Percentiles rank a stretch among this genome's conserved stretches.
phyloP scores from a whole-genome alignment of 2,329 filamentous ascomycete species.

The Chrysoporthe deuterocubensis region DNA sequence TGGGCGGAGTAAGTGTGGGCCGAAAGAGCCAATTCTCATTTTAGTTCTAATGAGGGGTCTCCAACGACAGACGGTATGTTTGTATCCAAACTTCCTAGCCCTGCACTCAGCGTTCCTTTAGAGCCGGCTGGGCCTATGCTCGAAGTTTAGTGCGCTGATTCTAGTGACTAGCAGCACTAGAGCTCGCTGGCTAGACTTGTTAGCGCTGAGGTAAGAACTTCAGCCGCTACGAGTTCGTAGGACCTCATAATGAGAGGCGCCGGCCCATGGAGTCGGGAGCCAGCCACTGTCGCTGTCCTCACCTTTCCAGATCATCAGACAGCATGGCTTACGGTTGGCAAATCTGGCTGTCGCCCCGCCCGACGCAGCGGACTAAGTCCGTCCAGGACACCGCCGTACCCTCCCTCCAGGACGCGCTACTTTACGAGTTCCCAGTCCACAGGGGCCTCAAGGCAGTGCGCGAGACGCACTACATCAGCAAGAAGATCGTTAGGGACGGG shows the following conservation, averaged over 20 bases:
- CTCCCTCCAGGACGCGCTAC: conserved; percentile 1
- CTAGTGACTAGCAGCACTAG: too few relatives aligned
- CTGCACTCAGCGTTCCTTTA: too few relatives aligned
- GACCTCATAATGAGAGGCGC: background rate
- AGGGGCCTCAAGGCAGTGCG: conserved; percentile 1
- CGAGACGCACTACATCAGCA: conserved; percentile 21
- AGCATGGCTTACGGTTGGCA: conserved; percentile 15
- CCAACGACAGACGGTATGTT: too few relatives aligned
- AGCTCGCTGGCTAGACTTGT: too few relatives aligned
- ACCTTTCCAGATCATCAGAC: background rate
- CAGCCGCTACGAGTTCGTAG: background rate
- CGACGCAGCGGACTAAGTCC: conserved; percentile 16
- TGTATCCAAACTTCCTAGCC: too few relatives aligned
- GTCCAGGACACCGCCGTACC: conserved; percentile 8
- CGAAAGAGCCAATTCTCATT: too few relatives aligned
- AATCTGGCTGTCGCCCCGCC: conserved; percentile 25
- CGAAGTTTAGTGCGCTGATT: too few relatives aligned
- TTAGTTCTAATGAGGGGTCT: too few relatives aligned
- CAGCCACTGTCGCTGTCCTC: background rate
- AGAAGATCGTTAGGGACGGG: conserved; percentile 12
- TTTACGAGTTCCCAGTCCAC: conserved; percentile 15
- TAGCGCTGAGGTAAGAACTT: background rate
- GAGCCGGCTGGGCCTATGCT: too few relatives aligned
- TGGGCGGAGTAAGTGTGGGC: too few relatives aligned
- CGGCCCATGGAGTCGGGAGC: background rate